Evolutionary conservation across 768 basidiomycete species (phyloP).

Genomic region (Pisolithus sp.): DNA sequence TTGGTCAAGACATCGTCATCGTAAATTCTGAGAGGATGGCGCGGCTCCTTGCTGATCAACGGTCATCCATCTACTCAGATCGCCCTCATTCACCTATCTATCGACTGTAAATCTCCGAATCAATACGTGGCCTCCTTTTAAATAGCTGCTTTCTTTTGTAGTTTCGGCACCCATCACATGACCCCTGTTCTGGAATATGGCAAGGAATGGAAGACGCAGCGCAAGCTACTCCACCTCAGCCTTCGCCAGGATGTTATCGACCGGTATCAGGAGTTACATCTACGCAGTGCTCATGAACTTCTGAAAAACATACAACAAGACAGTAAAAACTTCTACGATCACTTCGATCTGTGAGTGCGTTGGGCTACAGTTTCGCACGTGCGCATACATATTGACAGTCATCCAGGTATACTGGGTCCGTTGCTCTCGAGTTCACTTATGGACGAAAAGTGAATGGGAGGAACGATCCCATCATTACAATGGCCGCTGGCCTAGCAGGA

Average conservation of each 20-base stretch:
- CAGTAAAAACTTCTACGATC: too few relatives aligned
- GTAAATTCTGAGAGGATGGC: conserved; percentile 3
- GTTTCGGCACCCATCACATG: conserved; percentile 7
- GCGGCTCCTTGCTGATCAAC: background rate
- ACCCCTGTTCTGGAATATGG: conserved; percentile 10
- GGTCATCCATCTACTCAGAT: conserved; percentile 1
- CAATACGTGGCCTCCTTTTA: background rate
- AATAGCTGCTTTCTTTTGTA: background rate
- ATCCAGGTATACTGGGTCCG: too few relatives aligned
- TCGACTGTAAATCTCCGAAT: background rate
- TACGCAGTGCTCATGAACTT: conserved; percentile 25
- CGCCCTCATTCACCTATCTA: background rate
- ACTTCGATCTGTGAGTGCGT: too few relatives aligned
- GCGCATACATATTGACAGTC: too few relatives aligned
- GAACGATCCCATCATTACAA: conserved; percentile 18
- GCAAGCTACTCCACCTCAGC: conserved; percentile 8
- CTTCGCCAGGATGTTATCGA: conserved; percentile 2
- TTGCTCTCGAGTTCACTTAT: conserved; percentile 19
- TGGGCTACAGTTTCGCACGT: too few relatives aligned
- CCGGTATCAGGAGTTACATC: conserved; percentile 30
- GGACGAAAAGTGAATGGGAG: conserved; percentile 16
- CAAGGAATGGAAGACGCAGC: conserved; percentile 10
- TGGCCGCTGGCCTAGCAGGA: conserved; percentile 12
- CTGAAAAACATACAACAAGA: conserved; percentile 20
- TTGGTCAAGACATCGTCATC: conserved; percentile 2